Evolutionary conservation across 2,329 filamentous ascomycete species (phyloP).

Genomic region (Exophiala sp.): DNA sequence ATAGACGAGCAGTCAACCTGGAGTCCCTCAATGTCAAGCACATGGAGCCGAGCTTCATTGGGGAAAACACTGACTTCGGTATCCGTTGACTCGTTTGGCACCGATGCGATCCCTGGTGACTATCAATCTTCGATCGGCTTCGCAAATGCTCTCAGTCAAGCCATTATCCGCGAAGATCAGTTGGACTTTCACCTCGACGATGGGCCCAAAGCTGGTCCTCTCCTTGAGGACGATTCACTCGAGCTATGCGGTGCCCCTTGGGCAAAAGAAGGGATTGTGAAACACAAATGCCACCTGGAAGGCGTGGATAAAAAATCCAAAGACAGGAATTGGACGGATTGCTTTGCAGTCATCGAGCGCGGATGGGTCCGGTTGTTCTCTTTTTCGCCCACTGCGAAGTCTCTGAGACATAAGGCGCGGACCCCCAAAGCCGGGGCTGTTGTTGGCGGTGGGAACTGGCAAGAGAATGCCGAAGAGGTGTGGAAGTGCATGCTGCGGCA

Average conservation of each 20-base stretch:
- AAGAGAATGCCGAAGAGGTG: slow-evolving; percentile 86
- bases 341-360: slow-evolving; percentile 93
- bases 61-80: slow-evolving; percentile 86
- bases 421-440: slow-evolving; percentile 55
- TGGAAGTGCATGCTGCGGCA: slow-evolving; percentile 84
- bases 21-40: slow-evolving; percentile 87
- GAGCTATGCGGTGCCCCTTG: slow-evolving; percentile 92
- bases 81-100: slow-evolving; percentile 85
- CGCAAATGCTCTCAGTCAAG: slow-evolving; percentile 90
- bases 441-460: slow-evolving; percentile 96
- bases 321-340: slow-evolving; percentile 89
- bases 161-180: slow-evolving; percentile 85
- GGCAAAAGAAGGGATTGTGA: slow-evolving; percentile 93
- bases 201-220: slow-evolving; percentile 53
- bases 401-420: slow-evolving; percentile 60
- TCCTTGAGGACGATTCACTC: slow-evolving; percentile 87
- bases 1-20: slow-evolving; percentile 85
- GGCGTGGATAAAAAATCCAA: slow-evolving; percentile 85
- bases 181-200: slow-evolving; percentile 54
- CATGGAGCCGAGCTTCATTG: slow-evolving; percentile 89
- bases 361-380: slow-evolving; percentile 92
- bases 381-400: slow-evolving; percentile 73
- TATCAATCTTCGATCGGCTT: slow-evolving; percentile 97
- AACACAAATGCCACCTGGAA: slow-evolving; percentile 94
- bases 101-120: slow-evolving; percentile 56